phyloP scores from a whole-genome alignment of 768 basidiomycete genomes.

The Kwoniella bestiolae region DNA sequence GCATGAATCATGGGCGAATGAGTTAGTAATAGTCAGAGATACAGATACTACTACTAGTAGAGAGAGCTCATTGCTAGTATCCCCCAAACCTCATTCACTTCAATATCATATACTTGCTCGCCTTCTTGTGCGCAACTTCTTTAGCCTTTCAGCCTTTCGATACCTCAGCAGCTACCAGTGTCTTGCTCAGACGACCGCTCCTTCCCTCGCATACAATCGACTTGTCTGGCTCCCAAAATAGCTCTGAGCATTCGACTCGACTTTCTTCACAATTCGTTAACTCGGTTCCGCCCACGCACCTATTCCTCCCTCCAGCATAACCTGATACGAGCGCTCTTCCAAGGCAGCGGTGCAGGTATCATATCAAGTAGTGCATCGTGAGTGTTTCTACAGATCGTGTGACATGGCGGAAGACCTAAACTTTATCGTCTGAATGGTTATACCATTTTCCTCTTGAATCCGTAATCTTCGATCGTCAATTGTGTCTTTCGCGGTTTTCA shows the following conservation, averaged over 20 bases:
- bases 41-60: too few species aligned
- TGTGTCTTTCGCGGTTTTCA: background rate
- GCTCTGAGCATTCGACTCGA: background rate
- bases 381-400: background rate
- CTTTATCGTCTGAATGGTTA: background rate
- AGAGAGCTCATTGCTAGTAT: too few species aligned
- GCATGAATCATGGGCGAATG: background rate
- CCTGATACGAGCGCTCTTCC: background rate
- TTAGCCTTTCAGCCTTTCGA: too few species aligned
- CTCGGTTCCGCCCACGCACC: background rate
- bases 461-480: background rate
- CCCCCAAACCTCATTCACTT: too few species aligned
- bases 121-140: too few species aligned
- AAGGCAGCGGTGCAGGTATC: background rate
- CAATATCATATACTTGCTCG: too few species aligned
- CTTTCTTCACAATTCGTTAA: background rate
- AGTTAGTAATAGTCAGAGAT: too few species aligned
- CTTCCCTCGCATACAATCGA: background rate
- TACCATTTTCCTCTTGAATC: background rate
- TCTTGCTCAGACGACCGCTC: too few species aligned
- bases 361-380: background rate
- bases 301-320: background rate
- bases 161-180: background rate
- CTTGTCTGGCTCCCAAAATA: background rate
- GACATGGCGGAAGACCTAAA: background rate